Base-by-base conservation (phyloP, 345 rosid genomes). In the Jatropha curcas region DNA sequence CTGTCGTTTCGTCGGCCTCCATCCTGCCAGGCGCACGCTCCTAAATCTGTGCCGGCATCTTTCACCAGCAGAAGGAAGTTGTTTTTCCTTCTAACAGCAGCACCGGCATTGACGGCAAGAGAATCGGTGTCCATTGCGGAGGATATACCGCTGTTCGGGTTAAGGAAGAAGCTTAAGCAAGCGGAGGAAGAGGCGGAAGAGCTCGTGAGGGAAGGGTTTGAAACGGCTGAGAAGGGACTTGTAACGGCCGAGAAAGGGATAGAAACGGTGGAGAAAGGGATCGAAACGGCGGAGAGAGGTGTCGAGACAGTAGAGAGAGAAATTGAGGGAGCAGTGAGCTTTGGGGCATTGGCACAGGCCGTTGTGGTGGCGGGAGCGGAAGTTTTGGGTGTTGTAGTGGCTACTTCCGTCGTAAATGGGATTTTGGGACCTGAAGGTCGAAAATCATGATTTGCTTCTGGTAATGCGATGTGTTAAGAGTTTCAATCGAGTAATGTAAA, bases 351-450 rank as follows among this genome's bases (percentile, higher is more conserved):
- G 65, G 90, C 93, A 14, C 98, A 91, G 85, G 97, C 98, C 0
- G 94, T 92, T 27, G 85, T 65, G 0, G 97, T 90, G 73, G 91
- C 81, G 6, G 94, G 80, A 52, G 97, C 97, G 6, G 97, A 94
- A 85, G 82, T 79, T 5, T 74, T 89, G 17, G 98, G 90, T 5
- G 83, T 92, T 67, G 69, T 86, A 66, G 88, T 89, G 10, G 98
- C 89, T 52, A 86, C 88, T 63, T 79, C 97, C 2, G 78, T 90
- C 48, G 97, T 94, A 10, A 90, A 87, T 34, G 94, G 97, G 14
- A 92, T 94, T 75, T 75, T 94, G 63, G 94, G 90, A 56, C 87
- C 95, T 6, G 96, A 89, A 65, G 83, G 82, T 7, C 72, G 77
- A 66, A 84, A 86, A 52, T 81, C 86, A 25, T 85, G 7, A 2